phyloP scores from a whole-genome alignment of 768 basidiomycete species.

The Mycena capillaripes region DNA sequence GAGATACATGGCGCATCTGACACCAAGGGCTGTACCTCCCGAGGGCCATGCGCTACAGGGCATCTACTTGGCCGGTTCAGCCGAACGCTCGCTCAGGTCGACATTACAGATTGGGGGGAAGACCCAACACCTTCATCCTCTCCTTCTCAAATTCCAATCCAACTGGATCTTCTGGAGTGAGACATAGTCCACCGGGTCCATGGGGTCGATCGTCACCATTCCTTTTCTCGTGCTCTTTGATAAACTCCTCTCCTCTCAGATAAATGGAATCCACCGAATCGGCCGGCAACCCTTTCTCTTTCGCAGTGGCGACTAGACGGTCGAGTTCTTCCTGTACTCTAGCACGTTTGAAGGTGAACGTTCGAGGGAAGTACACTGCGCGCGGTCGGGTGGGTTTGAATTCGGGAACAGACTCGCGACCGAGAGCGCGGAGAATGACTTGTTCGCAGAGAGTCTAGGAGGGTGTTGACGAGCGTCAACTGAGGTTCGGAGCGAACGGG shows the following conservation, averaged over 20 bases:
- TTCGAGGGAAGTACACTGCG: conserved; percentile 28
- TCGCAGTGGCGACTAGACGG: conserved; percentile 15
- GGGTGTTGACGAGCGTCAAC: not conserved
- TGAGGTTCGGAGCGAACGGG: conserved; percentile 13
- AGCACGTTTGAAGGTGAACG: conserved; percentile 30
- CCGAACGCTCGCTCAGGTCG: conserved; percentile 20
- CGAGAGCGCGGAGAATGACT: conserved; percentile 31
- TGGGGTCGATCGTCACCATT: conserved; percentile 33
- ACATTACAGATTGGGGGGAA: conserved; percentile 12
- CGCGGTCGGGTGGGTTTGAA: conserved; percentile 27
- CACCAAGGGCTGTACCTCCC: conserved; percentile 14
- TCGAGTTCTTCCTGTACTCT: conserved; percentile 28
- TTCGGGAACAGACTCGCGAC: conserved; percentile 26
- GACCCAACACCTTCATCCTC: conserved; percentile 29
- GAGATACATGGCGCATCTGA: not conserved
- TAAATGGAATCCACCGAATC: conserved; percentile 32
- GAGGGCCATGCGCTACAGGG: conserved; percentile 9
- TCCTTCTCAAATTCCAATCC: conserved; percentile 32
- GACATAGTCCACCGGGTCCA: conserved; percentile 30
- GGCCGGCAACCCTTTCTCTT: conserved; percentile 23
- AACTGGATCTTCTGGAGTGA: conserved; percentile 30
- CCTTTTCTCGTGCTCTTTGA: conserved; percentile 30
- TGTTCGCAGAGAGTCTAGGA: conserved; percentile 30
- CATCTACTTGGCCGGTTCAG: conserved; percentile 10
- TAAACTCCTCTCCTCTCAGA: conserved; percentile 22